These are phyloP conservation scores for Claviceps maximensis DNA, from an alignment of 2,329 filamentous ascomycete species.

Conservation along the genomic window DNA sequence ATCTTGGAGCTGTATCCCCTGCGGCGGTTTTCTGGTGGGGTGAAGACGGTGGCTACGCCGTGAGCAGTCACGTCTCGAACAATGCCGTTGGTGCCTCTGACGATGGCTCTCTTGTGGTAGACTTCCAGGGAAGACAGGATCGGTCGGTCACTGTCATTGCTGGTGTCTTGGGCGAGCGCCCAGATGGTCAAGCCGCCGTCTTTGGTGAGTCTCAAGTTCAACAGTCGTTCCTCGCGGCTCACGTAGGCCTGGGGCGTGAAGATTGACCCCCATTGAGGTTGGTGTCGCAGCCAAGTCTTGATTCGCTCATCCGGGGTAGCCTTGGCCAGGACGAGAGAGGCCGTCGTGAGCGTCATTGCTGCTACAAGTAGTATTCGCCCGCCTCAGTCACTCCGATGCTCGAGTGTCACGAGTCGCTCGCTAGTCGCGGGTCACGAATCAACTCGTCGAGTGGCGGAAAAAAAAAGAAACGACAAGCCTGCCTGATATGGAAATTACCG, in stretches of 20 bases:
- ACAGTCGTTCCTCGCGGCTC: conserved; percentile 43
- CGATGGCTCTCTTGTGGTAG: conserved; percentile 44
- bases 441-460: too few species aligned
- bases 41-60: conserved; percentile 73
- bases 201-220: conserved; percentile 42
- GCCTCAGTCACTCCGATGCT: too few species aligned
- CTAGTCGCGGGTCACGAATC: too few species aligned
- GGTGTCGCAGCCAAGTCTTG: conserved; percentile 42
- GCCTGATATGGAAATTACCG: background rate
- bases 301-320: conserved; percentile 43
- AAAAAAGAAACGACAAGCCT: background rate
- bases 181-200: conserved; percentile 48
- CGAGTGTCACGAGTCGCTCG: too few species aligned
- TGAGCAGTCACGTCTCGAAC: conserved; percentile 48
- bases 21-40: conserved; percentile 50
- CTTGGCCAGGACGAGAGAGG: conserved; percentile 29
- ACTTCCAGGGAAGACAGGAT: conserved; percentile 53
- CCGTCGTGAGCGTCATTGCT: background rate
- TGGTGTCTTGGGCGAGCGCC: conserved; percentile 38
- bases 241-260: conserved; percentile 44
- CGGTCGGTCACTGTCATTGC: conserved; percentile 27
- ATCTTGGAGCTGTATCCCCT: conserved; percentile 67
- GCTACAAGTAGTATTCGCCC: background rate
- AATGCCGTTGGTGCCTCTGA: conserved; percentile 22
- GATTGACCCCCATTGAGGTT: conserved; percentile 44